These are phyloP conservation scores for Ustilago trichophora DNA, from an alignment of 1,284 basidiomycete genomes.

Conservation along the genomic window DNA sequence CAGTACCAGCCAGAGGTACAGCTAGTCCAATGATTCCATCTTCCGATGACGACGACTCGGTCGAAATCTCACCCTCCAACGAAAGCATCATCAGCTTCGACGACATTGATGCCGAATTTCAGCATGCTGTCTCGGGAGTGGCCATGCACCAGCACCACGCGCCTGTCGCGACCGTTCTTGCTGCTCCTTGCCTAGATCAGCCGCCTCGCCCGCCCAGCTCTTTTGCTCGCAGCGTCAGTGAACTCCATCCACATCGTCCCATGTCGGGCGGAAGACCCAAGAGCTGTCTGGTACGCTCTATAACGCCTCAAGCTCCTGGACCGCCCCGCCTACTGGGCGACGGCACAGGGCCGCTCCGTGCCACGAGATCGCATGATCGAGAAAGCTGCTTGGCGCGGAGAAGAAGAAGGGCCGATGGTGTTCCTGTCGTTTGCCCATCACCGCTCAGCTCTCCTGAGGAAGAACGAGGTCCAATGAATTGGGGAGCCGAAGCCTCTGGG, in stretches of 20 bases:
- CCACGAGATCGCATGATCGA: conserved; percentile 21
- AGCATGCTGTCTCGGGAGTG: conserved; percentile 16
- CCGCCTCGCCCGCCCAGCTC: conserved; percentile 7
- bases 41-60: conserved; percentile 10
- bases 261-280: conserved; percentile 6
- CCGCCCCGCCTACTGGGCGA: conserved; percentile 13
- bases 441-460: conserved; percentile 22
- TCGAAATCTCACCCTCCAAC: conserved; percentile 16
- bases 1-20: conserved; percentile 20
- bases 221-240: conserved; percentile 10
- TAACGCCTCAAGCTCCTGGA: conserved; percentile 30
- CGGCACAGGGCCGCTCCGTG: conserved; percentile 18
- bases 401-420: conserved; percentile 28
- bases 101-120: conserved; percentile 28
- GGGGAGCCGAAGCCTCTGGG: neutral
- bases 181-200: neutral
- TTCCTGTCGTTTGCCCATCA: conserved; percentile 24
- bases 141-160: conserved; percentile 5
- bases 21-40: conserved; percentile 7
- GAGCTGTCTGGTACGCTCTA: conserved; percentile 32
- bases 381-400: conserved; percentile 9
- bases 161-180: neutral
- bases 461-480: conserved; percentile 1
- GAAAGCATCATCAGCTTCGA: conserved; percentile 25
- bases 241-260: conserved; percentile 1